Evolutionary conservation across 2,329 filamentous ascomycete genomes (phyloP).

Genomic region (Ceratocystis cubensis): DNA sequence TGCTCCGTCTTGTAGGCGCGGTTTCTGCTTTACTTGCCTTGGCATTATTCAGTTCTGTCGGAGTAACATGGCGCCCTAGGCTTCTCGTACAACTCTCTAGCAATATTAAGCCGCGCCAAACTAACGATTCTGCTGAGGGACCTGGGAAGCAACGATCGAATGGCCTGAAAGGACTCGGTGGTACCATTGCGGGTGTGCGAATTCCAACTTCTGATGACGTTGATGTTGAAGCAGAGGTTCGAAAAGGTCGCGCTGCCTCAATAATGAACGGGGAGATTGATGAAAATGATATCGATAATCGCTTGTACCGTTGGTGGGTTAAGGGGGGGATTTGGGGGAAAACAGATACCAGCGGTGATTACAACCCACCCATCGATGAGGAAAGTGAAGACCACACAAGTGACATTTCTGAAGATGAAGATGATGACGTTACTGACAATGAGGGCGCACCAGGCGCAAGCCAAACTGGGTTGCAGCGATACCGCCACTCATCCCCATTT

Average conservation of each 20-base stretch:
- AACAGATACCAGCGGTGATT: conserved; percentile 69
- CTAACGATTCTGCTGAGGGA: conserved; percentile 1
- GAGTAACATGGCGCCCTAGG: conserved; percentile 30
- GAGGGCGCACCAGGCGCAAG: background rate
- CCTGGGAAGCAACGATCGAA: conserved; percentile 29
- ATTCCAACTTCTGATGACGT: conserved; percentile 41
- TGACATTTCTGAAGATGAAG: conserved; percentile 45
- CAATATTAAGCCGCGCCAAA: conserved; percentile 19
- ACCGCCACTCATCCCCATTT: conserved; percentile 44
- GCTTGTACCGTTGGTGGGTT: conserved; percentile 76
- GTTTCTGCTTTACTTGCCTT: conserved; percentile 42
- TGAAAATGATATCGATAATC: conserved; percentile 57
- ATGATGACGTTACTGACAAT: conserved; percentile 1
- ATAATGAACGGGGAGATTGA: conserved; percentile 31
- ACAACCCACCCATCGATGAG: conserved; percentile 39
- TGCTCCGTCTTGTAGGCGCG: conserved; percentile 51
- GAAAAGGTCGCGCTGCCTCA: conserved; percentile 39
- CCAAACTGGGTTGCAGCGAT: conserved; percentile 13
- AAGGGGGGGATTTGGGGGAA: conserved; percentile 75
- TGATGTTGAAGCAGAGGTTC: conserved; percentile 71
- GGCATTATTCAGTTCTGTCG: conserved; percentile 5
- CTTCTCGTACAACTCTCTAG: conserved; percentile 36
- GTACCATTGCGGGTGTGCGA: conserved; percentile 16
- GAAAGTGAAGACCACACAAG: conserved; percentile 64
- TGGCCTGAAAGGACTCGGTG: background rate